phyloP scores from a whole-genome alignment of 176 grass and related monocot genomes.

The Cenchrus americanus region DNA sequence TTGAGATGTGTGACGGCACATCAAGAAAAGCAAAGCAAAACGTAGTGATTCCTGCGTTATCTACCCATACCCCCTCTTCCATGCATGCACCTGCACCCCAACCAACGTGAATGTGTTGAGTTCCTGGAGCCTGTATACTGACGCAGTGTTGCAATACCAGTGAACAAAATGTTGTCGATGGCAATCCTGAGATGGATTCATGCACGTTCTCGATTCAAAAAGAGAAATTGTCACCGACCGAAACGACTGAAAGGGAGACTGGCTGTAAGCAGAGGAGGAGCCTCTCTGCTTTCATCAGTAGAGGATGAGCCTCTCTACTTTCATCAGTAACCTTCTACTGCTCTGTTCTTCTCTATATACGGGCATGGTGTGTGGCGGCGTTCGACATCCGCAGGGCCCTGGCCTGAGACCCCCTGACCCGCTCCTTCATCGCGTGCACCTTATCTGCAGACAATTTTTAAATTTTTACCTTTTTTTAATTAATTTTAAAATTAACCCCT shows the following conservation, averaged over 20 bases:
- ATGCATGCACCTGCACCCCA: too few species aligned
- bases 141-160: neutral
- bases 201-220: neutral
- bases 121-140: neutral
- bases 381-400: too few species aligned
- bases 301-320: neutral
- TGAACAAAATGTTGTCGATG: neutral
- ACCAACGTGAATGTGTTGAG: too few species aligned
- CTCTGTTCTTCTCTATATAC: neutral
- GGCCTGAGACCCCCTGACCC: too few species aligned
- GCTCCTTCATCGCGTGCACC: too few species aligned
- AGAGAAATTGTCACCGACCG: neutral
- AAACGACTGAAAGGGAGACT: neutral
- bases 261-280: neutral
- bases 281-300: neutral
- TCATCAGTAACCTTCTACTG: neutral
- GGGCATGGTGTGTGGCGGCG: neutral
- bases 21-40: too few species aligned
- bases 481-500: too few species aligned
- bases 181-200: neutral
- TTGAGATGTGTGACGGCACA: too few species aligned
- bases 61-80: too few species aligned
- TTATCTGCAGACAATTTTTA: too few species aligned
- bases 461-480: too few species aligned
- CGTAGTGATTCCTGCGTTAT: too few species aligned